Evolutionary conservation across 208 protist genomes (phyloP), one percentile per base, ranked within the genome.

Genomic region (Crithidia fasciculata): DNA sequence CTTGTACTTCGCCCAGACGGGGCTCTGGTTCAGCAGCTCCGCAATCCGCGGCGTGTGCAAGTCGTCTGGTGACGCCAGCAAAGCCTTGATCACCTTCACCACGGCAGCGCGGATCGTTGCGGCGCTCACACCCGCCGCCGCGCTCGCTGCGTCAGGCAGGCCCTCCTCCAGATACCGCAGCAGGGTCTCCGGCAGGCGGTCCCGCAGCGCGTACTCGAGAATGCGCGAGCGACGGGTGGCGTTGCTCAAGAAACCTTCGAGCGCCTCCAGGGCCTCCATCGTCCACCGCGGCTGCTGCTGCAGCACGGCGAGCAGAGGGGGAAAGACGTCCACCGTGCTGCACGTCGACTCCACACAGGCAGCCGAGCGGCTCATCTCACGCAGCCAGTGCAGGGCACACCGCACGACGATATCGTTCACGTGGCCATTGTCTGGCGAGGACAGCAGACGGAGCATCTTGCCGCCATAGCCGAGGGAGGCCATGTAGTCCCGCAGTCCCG

Each of bases 1-100:
- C 69, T 95, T 91, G 84, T 96, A 98, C 67, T 92, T 95, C 47
- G 43, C 50, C 93, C 95, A 98, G 8, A 96, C 82, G 0, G 57
- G 13, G 64, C 82, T 94, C 50, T 81, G 49, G 3, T 80, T 72
- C 19, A 98, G 89, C 39, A 91, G 52, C 10, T 66, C 47, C 45
- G 87, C 71, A 16, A 96, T 69, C 13, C 72, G 47, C 0, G 72
- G 47, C 3, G 80, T 80, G 59, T 87, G 59, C 9, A 76, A 40
- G 0, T 88, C 80, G 57, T 95, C 90, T 18, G 80, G 69, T 3
- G 86, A 58, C 19, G 57, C 72, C 9, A 81, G 40, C 71, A 98
- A 86, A 0, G 83, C 77, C 75, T 97, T 98, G n/a, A 98, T 60
- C 2, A 94, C 88, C 68, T 92, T 92, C 44, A 96, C 89, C 28